Evolutionary conservation across 2,329 filamentous ascomycete genomes (phyloP), one percentile per base, ranked within the genome.

Genomic region (Parastagonospora avenae): DNA sequence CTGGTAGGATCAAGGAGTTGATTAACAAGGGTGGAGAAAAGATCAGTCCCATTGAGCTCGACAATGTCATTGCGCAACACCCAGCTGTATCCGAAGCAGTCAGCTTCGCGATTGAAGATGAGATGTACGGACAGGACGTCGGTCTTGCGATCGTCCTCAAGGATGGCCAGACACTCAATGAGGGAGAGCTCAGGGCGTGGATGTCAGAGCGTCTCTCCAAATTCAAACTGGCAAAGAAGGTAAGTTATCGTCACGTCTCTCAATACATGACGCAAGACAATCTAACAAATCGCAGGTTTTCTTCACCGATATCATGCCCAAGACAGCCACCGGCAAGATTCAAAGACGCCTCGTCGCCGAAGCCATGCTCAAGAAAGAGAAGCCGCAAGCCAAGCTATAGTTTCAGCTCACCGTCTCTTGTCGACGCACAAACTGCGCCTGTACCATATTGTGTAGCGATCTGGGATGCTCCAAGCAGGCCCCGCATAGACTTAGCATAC

Each of bases 1-100:
- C 91, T 0, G 91, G 91, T n/a, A 82, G 91, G 46, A 95, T 95
- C 77, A 96, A 96, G 80, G 91, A 96, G 76, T 80, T 96, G 45
- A 95, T 96, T 79, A 92, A 92, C 76, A 92, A 93, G 76, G 90
- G 89, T 48, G 91, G 91, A 52, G 91, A 95, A 78, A 94, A 94
- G 79, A 94, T 95, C 70, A 90, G 86, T 60, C 91, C 91, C 1
- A 92, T 94, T 48, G 91, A 95, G 76, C 80, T 95, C 30, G 91
- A 95, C 78, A 95, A 95, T 61, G 85, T 89, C 10, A 78, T 95
- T 27, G 81, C 87, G n/a, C 82, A 88, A 50, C 85, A 93, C 68
- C 84, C 88, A 8, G 82, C 85, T 31, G 82, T 94, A 1, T 81
- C 82, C 2, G 91, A 95, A 74, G 91, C 89, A 4, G 91, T 94